Evolutionary conservation across 805 yeast genomes (phyloP).

Genomic region (Cyberlindnera meyerae): DNA sequence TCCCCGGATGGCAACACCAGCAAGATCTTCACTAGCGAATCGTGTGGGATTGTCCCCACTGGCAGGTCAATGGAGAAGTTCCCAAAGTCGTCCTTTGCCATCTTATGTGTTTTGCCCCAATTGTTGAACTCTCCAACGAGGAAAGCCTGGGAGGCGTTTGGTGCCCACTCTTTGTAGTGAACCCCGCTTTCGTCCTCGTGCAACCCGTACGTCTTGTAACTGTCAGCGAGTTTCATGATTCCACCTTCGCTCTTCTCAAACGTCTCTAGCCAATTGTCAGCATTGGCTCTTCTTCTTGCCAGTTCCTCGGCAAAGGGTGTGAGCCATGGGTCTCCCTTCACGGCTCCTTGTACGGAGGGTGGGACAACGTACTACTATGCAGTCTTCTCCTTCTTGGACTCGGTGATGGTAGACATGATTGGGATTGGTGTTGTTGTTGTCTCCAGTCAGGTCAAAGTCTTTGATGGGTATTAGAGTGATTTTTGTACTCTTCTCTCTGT

Average conservation of each 20-base stretch:
- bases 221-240: slow-evolving; percentile 63
- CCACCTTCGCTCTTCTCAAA: slow-evolving; percentile 61
- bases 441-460: too few species aligned
- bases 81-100: slow-evolving; percentile 65
- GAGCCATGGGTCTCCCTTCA: slow-evolving; percentile 80
- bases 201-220: slow-evolving; percentile 74
- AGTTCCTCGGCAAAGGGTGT: slow-evolving; percentile 71
- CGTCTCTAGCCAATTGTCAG: slow-evolving; percentile 55
- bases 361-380: slow-evolving; percentile 6
- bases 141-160: slow-evolving; percentile 71
- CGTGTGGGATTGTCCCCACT: slow-evolving; percentile 72
- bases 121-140: slow-evolving; percentile 90
- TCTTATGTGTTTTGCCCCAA: slow-evolving; percentile 63
- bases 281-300: slow-evolving; percentile 59
- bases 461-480: too few species aligned
- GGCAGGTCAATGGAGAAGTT: slow-evolving; percentile 61
- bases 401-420: too few species aligned
- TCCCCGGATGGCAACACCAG: slow-evolving; percentile 65
- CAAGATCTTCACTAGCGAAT: slow-evolving; percentile 69
- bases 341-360: slow-evolving; percentile 38
- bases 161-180: slow-evolving; percentile 80
- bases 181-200: slow-evolving; percentile 49
- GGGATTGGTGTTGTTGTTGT: too few species aligned
- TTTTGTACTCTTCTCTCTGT: too few species aligned
- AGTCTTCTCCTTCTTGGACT: too few species aligned